Evolutionary conservation across 352 stramenopile genomes (phyloP).

Genomic region (Globisporangium megalacanthum): DNA sequence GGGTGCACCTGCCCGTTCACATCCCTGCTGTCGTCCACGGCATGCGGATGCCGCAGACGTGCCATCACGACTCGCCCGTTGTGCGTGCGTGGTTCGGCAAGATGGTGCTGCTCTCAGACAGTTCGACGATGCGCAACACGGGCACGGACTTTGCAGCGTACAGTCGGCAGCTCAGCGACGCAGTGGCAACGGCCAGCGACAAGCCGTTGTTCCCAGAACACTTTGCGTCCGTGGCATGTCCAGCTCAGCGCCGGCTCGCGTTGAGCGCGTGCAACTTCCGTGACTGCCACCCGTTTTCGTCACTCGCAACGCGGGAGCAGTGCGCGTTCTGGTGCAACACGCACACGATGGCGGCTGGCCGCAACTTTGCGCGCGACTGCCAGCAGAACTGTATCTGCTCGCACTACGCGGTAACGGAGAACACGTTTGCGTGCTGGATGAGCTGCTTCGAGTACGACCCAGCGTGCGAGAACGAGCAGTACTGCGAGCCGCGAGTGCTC

Average conservation of each 20-base stretch:
- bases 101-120: conserved; percentile 26
- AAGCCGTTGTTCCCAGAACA: neutral
- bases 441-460: conserved; percentile 24
- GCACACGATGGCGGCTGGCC: conserved; percentile 10
- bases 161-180: conserved; percentile 7
- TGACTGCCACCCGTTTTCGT: conserved; percentile 20
- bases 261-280: conserved; percentile 22
- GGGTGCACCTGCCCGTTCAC: conserved; percentile 7
- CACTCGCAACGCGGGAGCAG: conserved; percentile 16
- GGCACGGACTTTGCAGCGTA: conserved; percentile 26
- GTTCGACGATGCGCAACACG: conserved; percentile 22
- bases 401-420: conserved; percentile 18
- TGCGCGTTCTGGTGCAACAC: conserved; percentile 37
- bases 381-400: conserved; percentile 25
- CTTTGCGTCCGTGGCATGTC: conserved; percentile 27
- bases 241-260: conserved; percentile 13
- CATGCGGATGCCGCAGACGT: conserved; percentile 21
- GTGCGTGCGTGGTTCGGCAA: conserved; percentile 36
- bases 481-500: neutral
- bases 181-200: neutral
- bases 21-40: conserved; percentile 19
- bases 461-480: conserved; percentile 5
- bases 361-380: conserved; percentile 17
- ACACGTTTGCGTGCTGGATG: conserved; percentile 33
- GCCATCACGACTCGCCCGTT: conserved; percentile 6